Evolutionary conservation across 2,329 filamentous ascomycete species (phyloP).

Genomic region (Claviceps arundinis): DNA sequence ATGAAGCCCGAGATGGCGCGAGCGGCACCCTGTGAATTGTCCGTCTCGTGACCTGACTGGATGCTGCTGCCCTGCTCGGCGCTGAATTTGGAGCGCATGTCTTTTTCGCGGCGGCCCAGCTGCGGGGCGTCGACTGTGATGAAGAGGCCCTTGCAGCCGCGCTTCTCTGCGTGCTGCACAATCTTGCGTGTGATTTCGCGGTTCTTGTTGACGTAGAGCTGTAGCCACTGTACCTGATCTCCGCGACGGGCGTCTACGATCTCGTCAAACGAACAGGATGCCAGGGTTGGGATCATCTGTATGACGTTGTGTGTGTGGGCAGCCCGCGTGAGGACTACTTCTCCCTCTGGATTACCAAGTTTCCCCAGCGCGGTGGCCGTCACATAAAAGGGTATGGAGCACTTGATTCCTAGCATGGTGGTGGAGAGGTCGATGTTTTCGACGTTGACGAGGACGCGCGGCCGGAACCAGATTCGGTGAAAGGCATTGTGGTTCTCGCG

Average conservation of each 20-base stretch:
- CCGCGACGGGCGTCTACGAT: conserved; percentile 72
- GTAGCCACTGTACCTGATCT: conserved; percentile 87
- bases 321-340: conserved; percentile 78
- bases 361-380: conserved; percentile 94
- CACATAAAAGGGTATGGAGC: conserved; percentile 84
- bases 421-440: conserved; percentile 76
- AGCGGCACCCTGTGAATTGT: conserved; percentile 83
- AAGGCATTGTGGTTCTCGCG: conserved; percentile 92
- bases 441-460: conserved; percentile 78
- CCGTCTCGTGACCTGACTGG: conserved; percentile 61
- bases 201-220: conserved; percentile 96
- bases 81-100: conserved; percentile 88
- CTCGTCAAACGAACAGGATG: conserved; percentile 95
- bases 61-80: conserved; percentile 72
- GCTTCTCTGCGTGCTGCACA: conserved; percentile 77
- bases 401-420: conserved; percentile 83
- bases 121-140: conserved; percentile 97
- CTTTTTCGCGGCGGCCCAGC: conserved; percentile 87
- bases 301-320: conserved; percentile 78
- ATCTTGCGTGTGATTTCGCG: conserved; percentile 81
- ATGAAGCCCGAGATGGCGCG: conserved; percentile 95
- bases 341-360: conserved; percentile 84
- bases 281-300: conserved; percentile 97
- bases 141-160: conserved; percentile 91
- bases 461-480: conserved; percentile 95